A percentile compares a stretch with the other conserved stretches of the same genome.
phyloP scores from a whole-genome alignment of 495 filamentous ascomycete species.

The Hypoxylon fragiforme region DNA sequence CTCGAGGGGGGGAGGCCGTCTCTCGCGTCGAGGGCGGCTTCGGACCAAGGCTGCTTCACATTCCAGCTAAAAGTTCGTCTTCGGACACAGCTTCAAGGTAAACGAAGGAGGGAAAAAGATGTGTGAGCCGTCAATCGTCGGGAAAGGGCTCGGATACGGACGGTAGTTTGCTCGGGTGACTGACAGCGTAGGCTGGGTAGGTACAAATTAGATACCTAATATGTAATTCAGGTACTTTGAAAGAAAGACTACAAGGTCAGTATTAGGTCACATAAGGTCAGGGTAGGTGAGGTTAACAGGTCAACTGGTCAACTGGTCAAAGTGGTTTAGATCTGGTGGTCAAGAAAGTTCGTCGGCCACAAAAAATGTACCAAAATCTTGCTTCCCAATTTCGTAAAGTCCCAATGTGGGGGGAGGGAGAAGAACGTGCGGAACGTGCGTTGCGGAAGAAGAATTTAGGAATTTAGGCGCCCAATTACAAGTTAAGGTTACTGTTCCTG shows the following conservation, averaged over 20 bases:
- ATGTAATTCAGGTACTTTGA: too few relatives aligned
- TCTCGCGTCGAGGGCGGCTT: constrained; percentile 21
- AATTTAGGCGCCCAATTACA: constrained; percentile 35
- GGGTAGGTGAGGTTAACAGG: too few relatives aligned
- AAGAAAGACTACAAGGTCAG: constrained; percentile 24
- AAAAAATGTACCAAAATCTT: constrained; percentile 2
- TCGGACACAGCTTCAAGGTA: background rate
- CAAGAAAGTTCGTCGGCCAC: background rate
- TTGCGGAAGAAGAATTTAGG: background rate
- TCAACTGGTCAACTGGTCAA: background rate
- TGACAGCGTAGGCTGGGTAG: background rate
- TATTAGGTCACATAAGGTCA: constrained; percentile 2
- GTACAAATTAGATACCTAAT: constrained; percentile 5
- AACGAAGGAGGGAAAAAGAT: background rate
- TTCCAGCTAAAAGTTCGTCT: constrained; percentile 17
- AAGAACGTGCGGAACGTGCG: constrained; percentile 1
- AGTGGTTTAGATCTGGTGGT: constrained; percentile 6
- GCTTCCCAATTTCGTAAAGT: constrained; percentile 3
- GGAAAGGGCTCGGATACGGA: background rate
- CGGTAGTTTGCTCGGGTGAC: background rate
- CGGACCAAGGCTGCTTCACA: constrained; percentile 20
- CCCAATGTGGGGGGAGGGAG: constrained; percentile 16
- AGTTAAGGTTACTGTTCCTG: constrained; percentile 25
- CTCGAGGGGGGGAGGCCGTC: background rate
- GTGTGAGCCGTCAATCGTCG: background rate